These are phyloP conservation scores for Paramecium biaurelia DNA, from an alignment of 73 alveolate species.

Conservation along the genomic window DNA sequence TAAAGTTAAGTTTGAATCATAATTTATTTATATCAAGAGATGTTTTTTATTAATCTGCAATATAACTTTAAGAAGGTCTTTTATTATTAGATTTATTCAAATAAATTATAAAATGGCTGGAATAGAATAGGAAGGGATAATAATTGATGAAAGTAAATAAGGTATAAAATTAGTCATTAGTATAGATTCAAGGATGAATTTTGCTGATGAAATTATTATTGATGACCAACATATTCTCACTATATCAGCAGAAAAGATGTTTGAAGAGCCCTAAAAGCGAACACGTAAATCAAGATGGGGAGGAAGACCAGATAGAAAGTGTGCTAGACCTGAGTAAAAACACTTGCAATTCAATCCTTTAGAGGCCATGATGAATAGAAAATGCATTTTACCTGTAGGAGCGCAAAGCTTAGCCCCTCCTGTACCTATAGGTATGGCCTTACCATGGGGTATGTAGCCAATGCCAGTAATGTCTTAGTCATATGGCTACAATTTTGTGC, in stretches of 20 bases:
- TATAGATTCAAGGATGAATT: neutral
- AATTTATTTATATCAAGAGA: neutral
- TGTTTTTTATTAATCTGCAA: neutral
- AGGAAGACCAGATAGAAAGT: slow-evolving; percentile 62
- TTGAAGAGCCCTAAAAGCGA: slow-evolving; percentile 42
- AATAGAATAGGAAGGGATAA: neutral
- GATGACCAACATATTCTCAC: slow-evolving; percentile 36
- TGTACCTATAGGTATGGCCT: slow-evolving; percentile 48
- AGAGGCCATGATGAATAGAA: slow-evolving; percentile 60
- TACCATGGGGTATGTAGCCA: slow-evolving; percentile 37
- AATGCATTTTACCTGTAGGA: slow-evolving; percentile 58
- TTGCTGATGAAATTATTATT: slow-evolving; percentile 42
- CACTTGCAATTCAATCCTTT: slow-evolving; percentile 60
- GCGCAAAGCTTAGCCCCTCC: slow-evolving; percentile 28
- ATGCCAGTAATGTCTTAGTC: neutral
- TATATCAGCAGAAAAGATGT: slow-evolving; percentile 41
- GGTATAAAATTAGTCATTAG: neutral
- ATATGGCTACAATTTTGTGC: neutral
- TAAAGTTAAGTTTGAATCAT: neutral
- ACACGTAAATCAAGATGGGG: slow-evolving; percentile 67
- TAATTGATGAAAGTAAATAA: neutral
- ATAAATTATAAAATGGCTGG: neutral
- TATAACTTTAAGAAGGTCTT: neutral
- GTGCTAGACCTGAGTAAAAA: slow-evolving; percentile 54
- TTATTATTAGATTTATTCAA: neutral